Evolutionary conservation across 1,284 basidiomycete species (phyloP), one percentile per base, ranked within the genome.

Genomic region (Malassezia pachydermatis): DNA sequence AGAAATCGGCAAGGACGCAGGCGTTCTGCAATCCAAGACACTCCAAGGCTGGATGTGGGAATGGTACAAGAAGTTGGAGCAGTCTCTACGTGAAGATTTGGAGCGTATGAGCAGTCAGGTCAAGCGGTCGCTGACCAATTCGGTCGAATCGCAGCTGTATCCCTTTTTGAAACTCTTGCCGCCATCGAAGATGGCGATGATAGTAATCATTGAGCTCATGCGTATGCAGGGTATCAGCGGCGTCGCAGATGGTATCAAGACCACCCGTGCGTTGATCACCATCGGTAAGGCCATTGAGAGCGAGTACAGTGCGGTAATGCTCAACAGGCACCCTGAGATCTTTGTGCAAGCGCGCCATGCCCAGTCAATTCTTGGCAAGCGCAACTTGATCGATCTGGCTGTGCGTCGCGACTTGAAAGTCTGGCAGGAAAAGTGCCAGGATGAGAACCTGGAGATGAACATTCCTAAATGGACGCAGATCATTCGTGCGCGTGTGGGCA

Each of bases 131-230:
- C 14, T 25, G 23, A 40, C 42, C 20, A 22, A 19, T 29, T 39
- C 54, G 7, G 41, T 56, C 39, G 62, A 65, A 22, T 45, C 58
- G 45, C 60, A 65, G 47, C 58, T 67, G 20, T 48, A 58, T 11
- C 79, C 84, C 1, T 92, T 89, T 74, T 75, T 95, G 7, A 75
- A 78, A 1, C 78, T 90, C 0, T 76, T 98, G 17, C 79, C 81
- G 11, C 76, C 84, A 0, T 80, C 86, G 41, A 84, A 84, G 54
- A 78, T 96, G 8, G 88, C 88, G 0, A 77, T 95, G 19, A 83
- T 96, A 65, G 85, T 85, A 3, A 87, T 96, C 56, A 78, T 92
- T 28, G 89, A 95, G 71, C 72, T 90, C 43, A 86, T 96, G 84
- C 80, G 86, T 14, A 74, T 89, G 36, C 80, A 84, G 36, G 84